Evolutionary conservation across 257 asterid species (phyloP).

Genomic region (Salvia rosmarinus): DNA sequence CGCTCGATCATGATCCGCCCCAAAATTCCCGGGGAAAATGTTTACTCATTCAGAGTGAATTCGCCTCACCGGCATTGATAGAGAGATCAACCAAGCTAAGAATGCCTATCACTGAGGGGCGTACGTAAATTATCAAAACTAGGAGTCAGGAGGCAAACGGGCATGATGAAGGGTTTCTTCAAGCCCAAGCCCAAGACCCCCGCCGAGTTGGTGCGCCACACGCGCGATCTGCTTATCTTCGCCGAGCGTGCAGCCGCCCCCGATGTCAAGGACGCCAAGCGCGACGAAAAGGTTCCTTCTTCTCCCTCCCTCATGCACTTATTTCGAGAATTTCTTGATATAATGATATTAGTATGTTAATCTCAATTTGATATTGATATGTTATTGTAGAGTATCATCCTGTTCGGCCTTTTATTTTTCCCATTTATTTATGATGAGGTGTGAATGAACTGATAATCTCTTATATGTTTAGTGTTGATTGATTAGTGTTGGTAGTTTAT

Average conservation of each 20-base stretch:
- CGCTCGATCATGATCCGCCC: not conserved
- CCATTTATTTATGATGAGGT: not conserved
- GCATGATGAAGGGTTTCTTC: slow-evolving; percentile 65
- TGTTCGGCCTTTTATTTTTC: not conserved
- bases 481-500: not conserved
- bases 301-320: too few species aligned
- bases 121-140: slow-evolving; percentile 31
- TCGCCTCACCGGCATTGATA: not conserved
- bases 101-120: not conserved
- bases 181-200: slow-evolving; percentile 86
- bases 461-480: too few species aligned
- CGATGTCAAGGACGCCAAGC: slow-evolving; percentile 70
- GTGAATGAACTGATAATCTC: too few species aligned
- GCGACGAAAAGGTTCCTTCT: slow-evolving; percentile 72
- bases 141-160: slow-evolving; percentile 53
- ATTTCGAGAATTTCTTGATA: not conserved
- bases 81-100: not conserved
- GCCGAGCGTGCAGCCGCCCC: slow-evolving; percentile 45
- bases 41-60: not conserved
- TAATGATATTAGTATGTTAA: not conserved
- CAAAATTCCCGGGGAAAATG: slow-evolving; percentile 1
- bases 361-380: not conserved
- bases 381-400: not conserved
- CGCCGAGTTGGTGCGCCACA: slow-evolving; percentile 73
- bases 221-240: slow-evolving; percentile 80